Conservation (phyloP, 2,329 filamentous ascomycete species). For the Capronia coronata region DNA sequence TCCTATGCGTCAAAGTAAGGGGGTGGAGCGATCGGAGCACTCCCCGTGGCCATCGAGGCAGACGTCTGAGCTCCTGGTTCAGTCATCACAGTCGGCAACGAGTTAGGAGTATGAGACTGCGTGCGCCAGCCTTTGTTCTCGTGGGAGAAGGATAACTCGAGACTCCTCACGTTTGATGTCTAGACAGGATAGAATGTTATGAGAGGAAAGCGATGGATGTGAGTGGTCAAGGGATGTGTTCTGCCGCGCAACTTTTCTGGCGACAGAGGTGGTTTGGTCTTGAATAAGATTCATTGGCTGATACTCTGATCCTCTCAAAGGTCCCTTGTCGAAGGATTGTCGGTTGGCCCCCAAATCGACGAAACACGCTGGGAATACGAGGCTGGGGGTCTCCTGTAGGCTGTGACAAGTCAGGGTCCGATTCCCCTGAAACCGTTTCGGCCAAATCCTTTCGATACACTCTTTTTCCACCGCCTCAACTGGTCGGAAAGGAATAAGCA, state of each 20-base stretch:
- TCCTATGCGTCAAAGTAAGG: background rate
- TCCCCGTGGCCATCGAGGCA: constrained; percentile 3
- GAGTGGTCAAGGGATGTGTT: background rate
- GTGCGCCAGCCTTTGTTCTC: background rate
- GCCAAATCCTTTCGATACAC: no score
- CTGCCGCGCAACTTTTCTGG: background rate
- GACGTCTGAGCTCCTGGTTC: constrained; percentile 8
- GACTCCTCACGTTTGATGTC: constrained; percentile 10
- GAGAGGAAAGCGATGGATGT: background rate
- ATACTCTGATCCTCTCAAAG: no score
- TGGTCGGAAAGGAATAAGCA: no score
- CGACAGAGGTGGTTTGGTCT: background rate
- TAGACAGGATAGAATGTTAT: background rate
- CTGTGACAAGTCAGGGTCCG: no score
- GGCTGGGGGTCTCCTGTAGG: no score
- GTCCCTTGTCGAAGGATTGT: no score
- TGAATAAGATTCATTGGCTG: no score
- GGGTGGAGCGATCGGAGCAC: background rate
- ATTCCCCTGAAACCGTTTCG: no score
- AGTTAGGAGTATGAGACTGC: background rate
- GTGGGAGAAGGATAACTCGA: background rate
- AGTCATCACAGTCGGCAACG: background rate
- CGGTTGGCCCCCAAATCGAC: no score
- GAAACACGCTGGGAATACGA: no score
- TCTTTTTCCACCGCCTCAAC: no score